A percentile compares a stretch with the other conserved stretches of the same genome.
Conservation (phyloP, 257 asterid species). For the Solanum pennellii region DNA sequence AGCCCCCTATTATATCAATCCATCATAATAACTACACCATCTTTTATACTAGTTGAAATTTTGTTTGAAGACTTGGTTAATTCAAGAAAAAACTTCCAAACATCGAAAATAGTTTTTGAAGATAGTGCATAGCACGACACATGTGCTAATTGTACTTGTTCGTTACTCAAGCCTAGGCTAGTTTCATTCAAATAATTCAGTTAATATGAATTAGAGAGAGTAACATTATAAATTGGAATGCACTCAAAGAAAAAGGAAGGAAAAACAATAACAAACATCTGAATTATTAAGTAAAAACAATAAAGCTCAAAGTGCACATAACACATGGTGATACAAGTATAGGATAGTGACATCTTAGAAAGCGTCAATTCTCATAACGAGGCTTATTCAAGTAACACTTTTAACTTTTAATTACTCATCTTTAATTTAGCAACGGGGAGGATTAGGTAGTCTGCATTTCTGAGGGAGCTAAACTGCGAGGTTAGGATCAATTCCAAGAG, state of each 20-base stretch:
- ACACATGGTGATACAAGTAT: too few species aligned
- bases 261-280: background rate
- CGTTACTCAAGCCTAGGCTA: background rate
- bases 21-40: background rate
- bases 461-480: slow-evolving; percentile 45
- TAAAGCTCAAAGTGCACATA: background rate
- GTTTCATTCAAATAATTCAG: background rate
- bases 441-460: slow-evolving; percentile 35
- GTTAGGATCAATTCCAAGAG: slow-evolving; percentile 41
- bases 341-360: background rate
- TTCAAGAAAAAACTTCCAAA: too few species aligned
- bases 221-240: too few species aligned
- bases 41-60: background rate
- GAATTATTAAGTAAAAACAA: background rate
- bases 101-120: background rate
- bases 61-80: background rate
- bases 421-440: slow-evolving; percentile 18
- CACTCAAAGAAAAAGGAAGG: background rate
- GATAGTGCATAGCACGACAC: background rate
- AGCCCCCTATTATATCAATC: background rate
- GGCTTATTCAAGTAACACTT: background rate
- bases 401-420: background rate
- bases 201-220: background rate
- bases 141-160: background rate
- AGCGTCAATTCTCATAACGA: background rate